Conservation (phyloP, 2,329 filamentous ascomycete species). For the Botryotinia globosa region DNA sequence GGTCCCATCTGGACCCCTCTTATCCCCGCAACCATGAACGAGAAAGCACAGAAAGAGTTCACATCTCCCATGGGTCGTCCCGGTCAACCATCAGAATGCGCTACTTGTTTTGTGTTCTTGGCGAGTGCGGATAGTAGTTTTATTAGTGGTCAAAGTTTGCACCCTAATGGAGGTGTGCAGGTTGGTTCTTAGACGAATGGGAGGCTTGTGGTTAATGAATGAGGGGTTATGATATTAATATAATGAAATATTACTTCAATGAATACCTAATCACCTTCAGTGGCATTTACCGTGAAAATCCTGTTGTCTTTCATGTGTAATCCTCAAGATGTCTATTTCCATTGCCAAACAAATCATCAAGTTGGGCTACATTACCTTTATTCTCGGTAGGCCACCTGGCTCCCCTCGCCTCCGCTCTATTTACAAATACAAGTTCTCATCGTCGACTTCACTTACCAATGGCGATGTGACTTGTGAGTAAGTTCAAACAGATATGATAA, state of each 20-base stretch:
- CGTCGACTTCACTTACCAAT: neutral
- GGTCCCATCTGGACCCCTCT: conserved; percentile 78
- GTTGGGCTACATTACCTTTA: neutral
- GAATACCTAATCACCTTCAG: neutral
- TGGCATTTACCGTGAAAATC: neutral
- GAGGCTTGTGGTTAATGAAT: neutral
- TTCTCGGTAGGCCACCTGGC: neutral
- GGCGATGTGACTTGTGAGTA: neutral
- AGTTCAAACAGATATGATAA: neutral
- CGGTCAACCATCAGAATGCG: conserved; percentile 77
- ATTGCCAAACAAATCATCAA: neutral
- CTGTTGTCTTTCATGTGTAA: accelerated
- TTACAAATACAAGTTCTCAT: neutral
- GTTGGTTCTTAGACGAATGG: conserved; percentile 42
- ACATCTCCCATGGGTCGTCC: conserved; percentile 72
- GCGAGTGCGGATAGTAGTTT: conserved; percentile 71
- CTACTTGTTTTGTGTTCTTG: conserved; percentile 77
- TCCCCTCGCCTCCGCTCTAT: neutral
- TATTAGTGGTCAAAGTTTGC: conserved; percentile 70
- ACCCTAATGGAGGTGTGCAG: conserved; percentile 59
- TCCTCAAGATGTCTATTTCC: neutral
- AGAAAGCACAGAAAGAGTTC: conserved; percentile 69
- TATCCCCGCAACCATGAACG: conserved; percentile 69
- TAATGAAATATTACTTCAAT: neutral
- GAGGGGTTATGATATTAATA: neutral